Evolutionary conservation across 148 eudicot species (phyloP).

Genomic region (Suaeda aralocaspica): DNA sequence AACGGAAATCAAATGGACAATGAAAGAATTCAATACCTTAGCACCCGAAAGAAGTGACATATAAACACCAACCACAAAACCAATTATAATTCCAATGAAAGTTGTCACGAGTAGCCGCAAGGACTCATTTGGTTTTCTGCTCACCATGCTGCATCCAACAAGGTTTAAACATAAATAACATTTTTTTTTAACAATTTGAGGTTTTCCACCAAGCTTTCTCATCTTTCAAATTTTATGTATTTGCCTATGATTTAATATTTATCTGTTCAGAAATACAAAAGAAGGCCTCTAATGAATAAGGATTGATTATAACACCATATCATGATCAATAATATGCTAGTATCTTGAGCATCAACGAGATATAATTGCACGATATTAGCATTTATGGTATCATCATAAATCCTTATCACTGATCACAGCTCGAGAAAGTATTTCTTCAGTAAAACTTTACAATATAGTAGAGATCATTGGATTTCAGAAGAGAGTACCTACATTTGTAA

Average conservation of each 20-base stretch:
- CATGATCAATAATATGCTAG: too few relatives aligned
- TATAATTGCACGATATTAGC: too few relatives aligned
- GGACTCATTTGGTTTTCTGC: slow-evolving; percentile 49
- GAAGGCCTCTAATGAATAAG: background rate
- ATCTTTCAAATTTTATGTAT: slow-evolving; percentile 3
- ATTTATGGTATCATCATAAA: too few relatives aligned
- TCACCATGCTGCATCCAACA: slow-evolving; percentile 37
- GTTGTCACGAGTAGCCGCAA: slow-evolving; percentile 47
- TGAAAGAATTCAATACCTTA: slow-evolving; percentile 44
- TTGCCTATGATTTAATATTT: slow-evolving; percentile 1
- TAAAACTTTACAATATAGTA: background rate
- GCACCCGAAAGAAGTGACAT: slow-evolving; percentile 41
- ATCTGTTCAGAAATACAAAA: slow-evolving; percentile 9
- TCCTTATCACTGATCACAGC: too few relatives aligned
- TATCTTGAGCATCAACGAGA: too few relatives aligned
- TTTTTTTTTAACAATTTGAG: background rate
- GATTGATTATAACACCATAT: too few relatives aligned
- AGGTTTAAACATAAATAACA: slow-evolving; percentile 23
- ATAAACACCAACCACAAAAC: slow-evolving; percentile 67
- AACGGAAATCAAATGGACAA: background rate
- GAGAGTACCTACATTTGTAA: slow-evolving; percentile 21
- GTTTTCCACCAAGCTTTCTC: slow-evolving; percentile 20
- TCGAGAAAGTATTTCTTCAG: background rate
- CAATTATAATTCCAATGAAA: slow-evolving; percentile 51
- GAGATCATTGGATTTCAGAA: slow-evolving; percentile 12